These are phyloP conservation scores for Schwanniomyces polymorphus DNA, from an alignment of 805 yeast genomes.

Conservation along the genomic window DNA sequence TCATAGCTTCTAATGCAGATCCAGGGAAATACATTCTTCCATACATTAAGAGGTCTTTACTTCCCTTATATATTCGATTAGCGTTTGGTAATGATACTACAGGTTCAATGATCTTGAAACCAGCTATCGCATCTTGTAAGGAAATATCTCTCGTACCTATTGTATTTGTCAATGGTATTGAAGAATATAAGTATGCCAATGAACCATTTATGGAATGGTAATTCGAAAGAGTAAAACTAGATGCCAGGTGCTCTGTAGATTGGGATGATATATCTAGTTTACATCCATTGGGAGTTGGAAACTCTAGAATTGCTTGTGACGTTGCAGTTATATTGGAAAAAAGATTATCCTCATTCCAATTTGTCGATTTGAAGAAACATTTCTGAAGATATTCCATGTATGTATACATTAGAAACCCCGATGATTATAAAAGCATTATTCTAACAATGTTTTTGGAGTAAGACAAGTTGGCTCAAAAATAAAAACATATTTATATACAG, in stretches of 20 bases:
- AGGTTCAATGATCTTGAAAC: constrained; percentile 62
- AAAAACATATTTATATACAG: background rate
- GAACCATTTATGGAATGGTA: constrained; percentile 73
- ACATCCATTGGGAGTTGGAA: constrained; percentile 67
- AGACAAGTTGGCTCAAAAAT: background rate
- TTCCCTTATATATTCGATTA: constrained; percentile 2
- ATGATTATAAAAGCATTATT: background rate
- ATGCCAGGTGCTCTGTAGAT: constrained; percentile 67
- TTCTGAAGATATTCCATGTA: constrained; percentile 86
- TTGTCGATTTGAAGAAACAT: constrained; percentile 66
- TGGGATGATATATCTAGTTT: constrained; percentile 68
- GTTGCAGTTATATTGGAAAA: constrained; percentile 77
- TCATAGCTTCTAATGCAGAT: constrained; percentile 83
- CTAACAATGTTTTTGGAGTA: background rate
- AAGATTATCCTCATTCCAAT: constrained; percentile 79
- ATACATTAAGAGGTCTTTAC: constrained; percentile 54
- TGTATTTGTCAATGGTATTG: constrained; percentile 54
- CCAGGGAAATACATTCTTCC: constrained; percentile 91
- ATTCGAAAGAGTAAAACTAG: constrained; percentile 69
- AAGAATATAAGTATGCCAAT: constrained; percentile 74
- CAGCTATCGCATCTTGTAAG: constrained; percentile 67
- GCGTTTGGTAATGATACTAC: constrained; percentile 15
- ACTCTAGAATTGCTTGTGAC: constrained; percentile 68
- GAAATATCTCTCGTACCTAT: constrained; percentile 52
- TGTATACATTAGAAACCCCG: constrained; percentile 51